Evolutionary conservation across 148 eudicot genomes (phyloP).

Genomic region (Rhododendron vialii): DNA sequence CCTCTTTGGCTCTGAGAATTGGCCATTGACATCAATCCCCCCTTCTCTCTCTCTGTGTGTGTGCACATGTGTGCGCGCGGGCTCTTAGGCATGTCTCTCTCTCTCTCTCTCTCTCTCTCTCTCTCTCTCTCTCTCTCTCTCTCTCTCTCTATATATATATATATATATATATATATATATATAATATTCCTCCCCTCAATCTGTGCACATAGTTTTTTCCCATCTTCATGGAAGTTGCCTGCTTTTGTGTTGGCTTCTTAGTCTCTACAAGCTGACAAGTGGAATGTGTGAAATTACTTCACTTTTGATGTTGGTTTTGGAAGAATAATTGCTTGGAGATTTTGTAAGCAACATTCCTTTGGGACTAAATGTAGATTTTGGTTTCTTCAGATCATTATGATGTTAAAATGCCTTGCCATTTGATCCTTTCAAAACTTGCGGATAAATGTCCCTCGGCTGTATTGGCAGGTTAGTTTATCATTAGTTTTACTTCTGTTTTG

Average conservation of each 20-base stretch:
- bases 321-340: not conserved
- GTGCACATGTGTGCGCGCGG: not conserved
- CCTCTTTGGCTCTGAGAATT: not conserved
- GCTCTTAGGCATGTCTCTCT: not conserved
- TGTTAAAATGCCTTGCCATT: constrained; percentile 99
- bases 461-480: constrained; percentile 57
- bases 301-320: not conserved
- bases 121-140: too few species aligned
- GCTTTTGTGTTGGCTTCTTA: not conserved
- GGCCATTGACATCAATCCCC: not conserved
- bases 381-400: constrained; percentile 89
- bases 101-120: too few species aligned
- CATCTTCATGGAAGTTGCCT: not conserved
- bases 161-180: not conserved
- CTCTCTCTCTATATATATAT: too few species aligned
- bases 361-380: not conserved
- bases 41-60: not conserved
- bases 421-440: constrained; percentile 90
- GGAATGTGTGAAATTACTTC: not conserved
- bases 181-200: not conserved
- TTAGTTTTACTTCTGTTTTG: not conserved
- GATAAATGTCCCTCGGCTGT: constrained; percentile 96
- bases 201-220: not conserved
- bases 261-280: not conserved
- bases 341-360: not conserved